Base-by-base conservation (phyloP, 345 rosid genomes). In the Hibiscus mutabilis region DNA sequence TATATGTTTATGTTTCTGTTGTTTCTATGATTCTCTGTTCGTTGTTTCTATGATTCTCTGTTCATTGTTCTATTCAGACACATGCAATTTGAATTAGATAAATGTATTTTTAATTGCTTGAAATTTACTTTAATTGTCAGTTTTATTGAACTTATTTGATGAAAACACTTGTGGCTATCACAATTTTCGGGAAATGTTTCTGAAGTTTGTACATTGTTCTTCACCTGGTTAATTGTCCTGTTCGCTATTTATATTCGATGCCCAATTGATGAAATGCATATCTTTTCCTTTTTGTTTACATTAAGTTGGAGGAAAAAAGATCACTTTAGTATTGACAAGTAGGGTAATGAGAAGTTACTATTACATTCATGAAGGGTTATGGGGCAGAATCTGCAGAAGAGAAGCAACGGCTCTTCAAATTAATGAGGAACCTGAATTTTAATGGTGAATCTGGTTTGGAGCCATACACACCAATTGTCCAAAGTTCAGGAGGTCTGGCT, bases 371-470 rank as follows among this genome's bases (percentile, higher is more conserved):
- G 57, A 79, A 95, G 99, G 96, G 98, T 70, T 92, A 89, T 79
- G 98, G 96, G 73, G 96, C 98, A 40, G 96, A 92, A 75, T 90
- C 98, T 78, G 97, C 96, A 27, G 99, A 95, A 83, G 99, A 59
- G 83, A 95, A 95, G 78, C 98, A 95, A 82, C 85, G 99, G 82
- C 85, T 95, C 47, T 86, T 92, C 74, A 95, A 92, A 81, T 77
- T 92, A 68, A 95, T 92, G 96, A 89, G 99, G 81, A 95, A 88
- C 82, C 93, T 92, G 67, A 95, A 91, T 82, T 87, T 95, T 67
- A 92, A 85, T 69, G 98, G 98, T 72, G 99, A 95, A 76, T 84
- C 96, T 68, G 91, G 87, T 70, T 85, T 90, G 63, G 97, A 92
- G 82, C 83, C 91, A 15, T 88, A 82, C 76, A 77, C 84, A 13